Evolutionary conservation across 2,329 filamentous ascomycete genomes (phyloP).

Genomic region (Arthrinium puccinioides): DNA sequence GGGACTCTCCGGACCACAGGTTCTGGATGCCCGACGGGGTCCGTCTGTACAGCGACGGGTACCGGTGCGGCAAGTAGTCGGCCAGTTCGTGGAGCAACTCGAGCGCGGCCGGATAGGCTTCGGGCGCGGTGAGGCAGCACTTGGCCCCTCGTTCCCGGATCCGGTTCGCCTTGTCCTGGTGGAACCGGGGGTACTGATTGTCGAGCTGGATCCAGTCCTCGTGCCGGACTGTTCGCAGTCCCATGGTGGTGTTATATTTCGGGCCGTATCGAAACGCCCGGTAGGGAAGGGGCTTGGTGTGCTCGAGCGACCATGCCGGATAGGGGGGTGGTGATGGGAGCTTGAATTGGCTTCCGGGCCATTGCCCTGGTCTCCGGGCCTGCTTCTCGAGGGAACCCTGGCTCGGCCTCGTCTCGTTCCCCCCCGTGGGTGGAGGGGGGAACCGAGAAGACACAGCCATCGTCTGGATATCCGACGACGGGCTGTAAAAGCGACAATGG

Average conservation of each 20-base stretch:
- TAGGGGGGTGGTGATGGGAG: constrained; percentile 55
- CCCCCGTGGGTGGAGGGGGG: no score
- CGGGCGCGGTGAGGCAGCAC: constrained; percentile 61
- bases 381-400: not conserved
- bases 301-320: constrained; percentile 58
- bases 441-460: no score
- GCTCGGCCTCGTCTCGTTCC: not conserved
- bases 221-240: constrained; percentile 61
- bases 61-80: constrained; percentile 65
- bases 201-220: constrained; percentile 82
- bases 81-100: constrained; percentile 71
- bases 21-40: constrained; percentile 64
- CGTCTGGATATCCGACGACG: not conserved
- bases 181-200: constrained; percentile 67
- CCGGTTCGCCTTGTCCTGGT: constrained; percentile 62
- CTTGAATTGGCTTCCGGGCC: constrained; percentile 50
- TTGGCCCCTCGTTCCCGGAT: constrained; percentile 60
- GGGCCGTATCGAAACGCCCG: constrained; percentile 72
- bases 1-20: constrained; percentile 61
- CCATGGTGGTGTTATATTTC: constrained; percentile 72
- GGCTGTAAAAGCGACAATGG: not conserved
- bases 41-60: constrained; percentile 61
- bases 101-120: constrained; percentile 63
- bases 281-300: constrained; percentile 69
- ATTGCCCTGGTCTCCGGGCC: constrained; percentile 30